Percentiles rank a stretch among this genome's conserved stretches.
phyloP scores from a whole-genome alignment of 2,329 filamentous ascomycete genomes.

The Xylaria sp. region DNA sequence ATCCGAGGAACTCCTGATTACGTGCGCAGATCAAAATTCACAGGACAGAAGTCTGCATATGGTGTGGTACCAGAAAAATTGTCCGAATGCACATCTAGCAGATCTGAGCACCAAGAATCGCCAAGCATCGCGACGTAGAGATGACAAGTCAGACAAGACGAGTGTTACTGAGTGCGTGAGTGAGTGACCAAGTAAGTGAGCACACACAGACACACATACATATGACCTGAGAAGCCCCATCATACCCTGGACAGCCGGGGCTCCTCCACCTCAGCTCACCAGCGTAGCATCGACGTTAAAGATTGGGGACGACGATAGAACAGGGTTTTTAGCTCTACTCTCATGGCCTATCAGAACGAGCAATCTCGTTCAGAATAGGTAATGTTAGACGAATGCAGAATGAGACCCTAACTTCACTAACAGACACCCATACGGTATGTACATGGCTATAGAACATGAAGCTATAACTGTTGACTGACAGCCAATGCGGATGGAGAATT shows the following conservation, averaged over 20 bases:
- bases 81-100: constrained; percentile 30
- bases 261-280: constrained; percentile 26
- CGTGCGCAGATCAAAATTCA: constrained; percentile 21
- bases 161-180: background rate
- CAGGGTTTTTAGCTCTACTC: constrained; percentile 13
- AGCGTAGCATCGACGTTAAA: constrained; percentile 22
- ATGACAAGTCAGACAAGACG: constrained; percentile 5
- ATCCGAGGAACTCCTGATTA: constrained; percentile 7
- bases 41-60: constrained; percentile 22
- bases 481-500: background rate
- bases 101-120: constrained; percentile 20
- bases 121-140: constrained; percentile 23
- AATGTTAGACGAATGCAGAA: constrained; percentile 36
- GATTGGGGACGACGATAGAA: constrained; percentile 14
- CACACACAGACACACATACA: background rate
- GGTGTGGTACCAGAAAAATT: constrained; percentile 15
- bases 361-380: constrained; percentile 27
- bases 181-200: background rate
- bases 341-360: constrained; percentile 30
- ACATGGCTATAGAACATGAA: constrained; percentile 20
- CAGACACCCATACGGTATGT: constrained; percentile 10
- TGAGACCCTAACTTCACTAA: constrained; percentile 10
- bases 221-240: constrained; percentile 21
- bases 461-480: constrained; percentile 14
- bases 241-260: constrained; percentile 19